A percentile compares a stretch with the other conserved stretches of the same genome.
Evolutionary conservation across 768 basidiomycete species (phyloP).

Genomic region (Boletus pseudo-olivaceus): DNA sequence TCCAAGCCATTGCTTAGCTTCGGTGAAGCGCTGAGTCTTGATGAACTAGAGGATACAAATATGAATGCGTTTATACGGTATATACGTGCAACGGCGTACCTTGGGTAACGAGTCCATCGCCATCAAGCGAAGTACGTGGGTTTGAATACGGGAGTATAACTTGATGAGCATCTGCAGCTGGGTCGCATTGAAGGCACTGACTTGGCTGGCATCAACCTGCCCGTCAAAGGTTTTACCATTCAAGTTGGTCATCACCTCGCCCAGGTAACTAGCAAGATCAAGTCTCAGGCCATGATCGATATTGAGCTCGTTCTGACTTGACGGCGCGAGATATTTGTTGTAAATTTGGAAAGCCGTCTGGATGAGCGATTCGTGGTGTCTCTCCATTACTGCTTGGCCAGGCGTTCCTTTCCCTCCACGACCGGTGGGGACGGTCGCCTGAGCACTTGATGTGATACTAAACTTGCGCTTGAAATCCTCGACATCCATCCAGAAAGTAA

Average conservation of each 20-base stretch:
- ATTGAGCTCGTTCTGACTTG: conserved; percentile 94
- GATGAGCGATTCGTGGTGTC: conserved; percentile 92
- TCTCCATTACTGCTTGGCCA: conserved; percentile 90
- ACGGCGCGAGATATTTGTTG: conserved; percentile 93
- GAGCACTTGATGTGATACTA: conserved; percentile 89
- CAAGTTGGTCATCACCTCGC: conserved; percentile 77
- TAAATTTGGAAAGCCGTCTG: conserved; percentile 92
- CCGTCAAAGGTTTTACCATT: conserved; percentile 78
- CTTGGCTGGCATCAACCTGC: conserved; percentile 77
- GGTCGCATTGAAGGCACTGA: conserved; percentile 85
- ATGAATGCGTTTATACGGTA: conserved; percentile 9
- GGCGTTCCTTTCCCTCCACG: conserved; percentile 52
- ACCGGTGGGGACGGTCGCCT: conserved; percentile 46
- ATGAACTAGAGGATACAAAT: conserved; percentile 57
- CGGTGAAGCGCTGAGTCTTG: conserved; percentile 79
- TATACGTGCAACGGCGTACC: conserved; percentile 39
- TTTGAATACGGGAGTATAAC: conserved; percentile 94
- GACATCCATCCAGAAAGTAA: conserved; percentile 96
- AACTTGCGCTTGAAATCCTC: conserved; percentile 97
- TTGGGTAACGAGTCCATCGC: conserved; percentile 99
- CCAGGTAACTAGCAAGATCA: conserved; percentile 90
- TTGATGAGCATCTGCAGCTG: conserved; percentile 92
- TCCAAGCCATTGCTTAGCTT: conserved; percentile 74
- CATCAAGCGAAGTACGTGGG: conserved; percentile 95
- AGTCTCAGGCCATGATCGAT: conserved; percentile 96